Conservation (phyloP, 176 grass and related monocot genomes). For the Carex pumila region DNA sequence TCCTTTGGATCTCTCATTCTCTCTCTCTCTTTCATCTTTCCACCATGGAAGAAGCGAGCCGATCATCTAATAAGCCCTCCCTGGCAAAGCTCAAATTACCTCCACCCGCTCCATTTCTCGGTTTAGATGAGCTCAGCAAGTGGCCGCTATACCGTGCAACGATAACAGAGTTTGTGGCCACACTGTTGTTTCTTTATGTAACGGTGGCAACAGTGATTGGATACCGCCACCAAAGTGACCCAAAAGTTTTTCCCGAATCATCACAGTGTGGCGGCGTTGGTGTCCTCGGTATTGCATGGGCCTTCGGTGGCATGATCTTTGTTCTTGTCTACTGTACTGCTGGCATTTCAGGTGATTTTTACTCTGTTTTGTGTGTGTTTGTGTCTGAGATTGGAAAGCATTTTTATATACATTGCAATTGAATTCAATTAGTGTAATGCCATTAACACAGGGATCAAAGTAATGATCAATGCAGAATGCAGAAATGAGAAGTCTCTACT, state of each 20-base stretch:
- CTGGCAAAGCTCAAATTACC: not conserved
- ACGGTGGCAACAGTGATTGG: slow-evolving; percentile 33
- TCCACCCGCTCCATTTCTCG: slow-evolving; percentile 18
- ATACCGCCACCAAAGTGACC: slow-evolving; percentile 25
- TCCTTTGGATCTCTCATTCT: not conserved
- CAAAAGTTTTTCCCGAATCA: not conserved
- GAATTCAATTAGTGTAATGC: not conserved
- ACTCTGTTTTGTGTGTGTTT: not conserved
- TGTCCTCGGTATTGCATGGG: slow-evolving; percentile 40
- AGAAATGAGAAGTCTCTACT: not conserved
- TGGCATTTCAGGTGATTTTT: slow-evolving; percentile 31
- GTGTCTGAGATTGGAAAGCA: not conserved
- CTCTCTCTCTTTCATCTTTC: not conserved
- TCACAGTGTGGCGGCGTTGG: slow-evolving; percentile 30
- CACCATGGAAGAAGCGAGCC: not conserved
- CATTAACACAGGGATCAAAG: not conserved
- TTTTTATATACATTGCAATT: not conserved
- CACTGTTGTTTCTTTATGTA: slow-evolving; percentile 46
- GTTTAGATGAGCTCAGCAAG: slow-evolving; percentile 18
- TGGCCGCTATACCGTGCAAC: slow-evolving; percentile 41
- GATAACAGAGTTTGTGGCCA: slow-evolving; percentile 46
- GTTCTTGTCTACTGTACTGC: slow-evolving; percentile 36
- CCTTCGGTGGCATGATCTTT: slow-evolving; percentile 38
- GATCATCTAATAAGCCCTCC: not conserved
- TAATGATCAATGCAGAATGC: not conserved